Evolutionary conservation across 2,329 filamentous ascomycete species (phyloP).

Genomic region (Aspergillus bombycis): DNA sequence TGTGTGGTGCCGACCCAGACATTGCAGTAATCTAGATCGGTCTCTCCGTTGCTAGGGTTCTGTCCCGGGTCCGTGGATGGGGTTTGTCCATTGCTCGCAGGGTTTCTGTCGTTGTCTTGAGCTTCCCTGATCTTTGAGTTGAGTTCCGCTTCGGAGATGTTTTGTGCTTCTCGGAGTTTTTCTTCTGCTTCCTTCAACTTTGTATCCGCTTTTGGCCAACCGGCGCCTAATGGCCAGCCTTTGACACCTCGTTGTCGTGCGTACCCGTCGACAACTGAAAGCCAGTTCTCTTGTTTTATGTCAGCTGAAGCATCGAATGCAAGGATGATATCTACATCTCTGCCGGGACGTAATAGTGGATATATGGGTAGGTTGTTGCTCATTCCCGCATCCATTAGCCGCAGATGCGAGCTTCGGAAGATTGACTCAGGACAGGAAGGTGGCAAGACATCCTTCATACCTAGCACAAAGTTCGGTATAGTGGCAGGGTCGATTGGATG

Average conservation of each 20-base stretch:
- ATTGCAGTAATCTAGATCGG: conserved; percentile 83
- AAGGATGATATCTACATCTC: conserved; percentile 85
- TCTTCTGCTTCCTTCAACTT: conserved; percentile 62
- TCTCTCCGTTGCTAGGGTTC: conserved; percentile 41
- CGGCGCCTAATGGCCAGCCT: conserved; percentile 93
- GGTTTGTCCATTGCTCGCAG: conserved; percentile 31
- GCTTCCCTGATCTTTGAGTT: conserved; percentile 67
- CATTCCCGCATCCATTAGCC: conserved; percentile 97
- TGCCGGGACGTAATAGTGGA: conserved; percentile 82
- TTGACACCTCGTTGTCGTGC: conserved; percentile 86
- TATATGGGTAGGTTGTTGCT: conserved; percentile 97
- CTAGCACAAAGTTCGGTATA: conserved; percentile 86
- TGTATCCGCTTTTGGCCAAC: conserved; percentile 75
- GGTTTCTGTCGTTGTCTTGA: conserved; percentile 40
- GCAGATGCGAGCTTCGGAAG: conserved; percentile 70
- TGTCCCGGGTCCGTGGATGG: conserved; percentile 24
- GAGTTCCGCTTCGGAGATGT: conserved; percentile 62
- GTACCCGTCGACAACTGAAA: conserved; percentile 91
- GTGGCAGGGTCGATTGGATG: conserved; percentile 92
- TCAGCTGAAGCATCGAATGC: conserved; percentile 95
- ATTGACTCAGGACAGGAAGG: conserved; percentile 77
- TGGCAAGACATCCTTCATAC: conserved; percentile 76
- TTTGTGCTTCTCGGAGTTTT: conserved; percentile 70
- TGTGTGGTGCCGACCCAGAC: conserved; percentile 89
- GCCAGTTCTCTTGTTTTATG: conserved; percentile 91